phyloP scores from a whole-genome alignment of 164 flowering plant genomes.

The Litsea cubeba region DNA sequence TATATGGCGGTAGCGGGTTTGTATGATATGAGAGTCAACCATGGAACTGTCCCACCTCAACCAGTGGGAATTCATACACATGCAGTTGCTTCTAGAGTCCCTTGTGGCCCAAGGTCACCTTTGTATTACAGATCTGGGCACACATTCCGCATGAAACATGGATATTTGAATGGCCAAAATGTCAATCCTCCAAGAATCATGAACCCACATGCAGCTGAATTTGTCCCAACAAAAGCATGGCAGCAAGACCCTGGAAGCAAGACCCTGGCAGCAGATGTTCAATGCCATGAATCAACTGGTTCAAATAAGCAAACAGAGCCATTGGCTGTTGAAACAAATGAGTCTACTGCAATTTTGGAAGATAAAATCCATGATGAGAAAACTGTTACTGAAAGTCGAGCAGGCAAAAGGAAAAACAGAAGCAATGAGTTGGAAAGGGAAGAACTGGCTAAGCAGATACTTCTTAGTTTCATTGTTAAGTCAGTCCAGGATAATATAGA shows the following conservation, averaged over 20 bases:
- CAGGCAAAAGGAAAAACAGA: slow-evolving; percentile 26
- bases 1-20: slow-evolving; percentile 33
- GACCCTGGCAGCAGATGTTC: slow-evolving; percentile 9
- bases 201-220: slow-evolving; percentile 89
- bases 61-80: slow-evolving; percentile 41
- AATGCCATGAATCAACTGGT: slow-evolving; percentile 13
- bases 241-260: slow-evolving; percentile 21
- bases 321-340: slow-evolving; percentile 9
- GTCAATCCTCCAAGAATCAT: slow-evolving; percentile 45
- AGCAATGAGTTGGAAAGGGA: slow-evolving; percentile 42
- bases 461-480: slow-evolving; percentile 67
- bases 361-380: slow-evolving; percentile 24
- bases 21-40: slow-evolving; percentile 44
- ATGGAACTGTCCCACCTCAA: slow-evolving; percentile 36
- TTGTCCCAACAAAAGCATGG: slow-evolving; percentile 54
- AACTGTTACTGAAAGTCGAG: slow-evolving; percentile 15
- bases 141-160: slow-evolving; percentile 43
- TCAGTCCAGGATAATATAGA: slow-evolving; percentile 54
- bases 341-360: slow-evolving; percentile 5
- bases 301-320: slow-evolving; percentile 15
- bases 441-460: slow-evolving; percentile 84
- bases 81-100: slow-evolving; percentile 50
- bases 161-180: slow-evolving; percentile 32
- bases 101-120: slow-evolving; percentile 77
- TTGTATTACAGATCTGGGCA: slow-evolving; percentile 47